A percentile compares a stretch with the other conserved stretches of the same genome.
Evolutionary conservation across 2,329 filamentous ascomycete genomes (phyloP).

Genomic region (Aspergillus calidoustus): DNA sequence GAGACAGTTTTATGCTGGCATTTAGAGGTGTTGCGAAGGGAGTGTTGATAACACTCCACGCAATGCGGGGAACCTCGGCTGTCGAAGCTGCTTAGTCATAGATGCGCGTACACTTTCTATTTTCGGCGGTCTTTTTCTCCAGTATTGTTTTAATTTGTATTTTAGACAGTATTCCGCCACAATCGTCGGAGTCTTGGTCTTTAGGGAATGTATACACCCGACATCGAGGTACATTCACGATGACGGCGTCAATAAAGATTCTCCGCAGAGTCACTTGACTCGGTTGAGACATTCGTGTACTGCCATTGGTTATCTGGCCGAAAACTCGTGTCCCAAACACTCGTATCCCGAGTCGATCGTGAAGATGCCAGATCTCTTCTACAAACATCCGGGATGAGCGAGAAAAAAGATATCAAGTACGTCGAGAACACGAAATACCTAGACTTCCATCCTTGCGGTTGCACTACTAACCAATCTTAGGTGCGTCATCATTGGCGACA

Average conservation of each 20-base stretch:
- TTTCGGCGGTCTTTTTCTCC: neutral
- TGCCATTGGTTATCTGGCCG: neutral
- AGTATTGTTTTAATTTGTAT: too few species aligned
- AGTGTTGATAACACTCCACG: neutral
- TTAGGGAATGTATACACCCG: too few species aligned
- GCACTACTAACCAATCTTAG: neutral
- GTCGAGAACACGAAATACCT: neutral
- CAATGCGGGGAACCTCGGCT: slow-evolving; percentile 17
- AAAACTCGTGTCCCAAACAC: too few species aligned
- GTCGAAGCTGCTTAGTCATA: slow-evolving; percentile 1
- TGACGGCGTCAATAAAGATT: too few species aligned
- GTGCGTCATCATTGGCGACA: neutral
- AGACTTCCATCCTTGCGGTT: neutral
- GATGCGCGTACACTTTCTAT: neutral
- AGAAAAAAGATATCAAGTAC: neutral
- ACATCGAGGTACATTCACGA: too few species aligned
- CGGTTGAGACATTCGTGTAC: neutral
- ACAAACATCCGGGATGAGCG: neutral
- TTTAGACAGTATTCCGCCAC: neutral
- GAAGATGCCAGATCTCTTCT: neutral
- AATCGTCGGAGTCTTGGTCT: neutral
- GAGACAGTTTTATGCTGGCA: too few species aligned
- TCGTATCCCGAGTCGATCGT: neutral
- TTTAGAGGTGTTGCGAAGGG: neutral
- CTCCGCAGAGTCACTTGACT: neutral